Conservation (phyloP, 164 flowering plant genomes). For the Magnolia kwangsiensis region DNA sequence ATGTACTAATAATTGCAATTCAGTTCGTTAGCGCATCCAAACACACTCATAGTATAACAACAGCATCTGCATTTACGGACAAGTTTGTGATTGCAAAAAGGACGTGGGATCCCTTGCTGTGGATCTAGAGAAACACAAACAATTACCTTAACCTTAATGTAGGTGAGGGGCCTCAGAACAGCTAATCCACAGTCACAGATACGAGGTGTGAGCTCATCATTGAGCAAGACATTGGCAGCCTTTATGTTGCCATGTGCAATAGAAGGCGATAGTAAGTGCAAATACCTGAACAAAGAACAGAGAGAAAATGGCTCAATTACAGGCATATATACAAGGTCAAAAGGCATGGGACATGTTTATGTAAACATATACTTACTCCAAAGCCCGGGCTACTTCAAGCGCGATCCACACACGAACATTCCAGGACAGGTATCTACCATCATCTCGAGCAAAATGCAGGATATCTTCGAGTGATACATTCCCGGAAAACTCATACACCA, state of each 20-base stretch:
- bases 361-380: slow-evolving; percentile 50
- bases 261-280: slow-evolving; percentile 69
- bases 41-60: no score
- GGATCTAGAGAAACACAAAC: neutral
- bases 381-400: slow-evolving; percentile 60
- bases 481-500: slow-evolving; percentile 66
- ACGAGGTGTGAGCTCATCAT: slow-evolving; percentile 63
- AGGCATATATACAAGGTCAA: neutral
- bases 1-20: no score
- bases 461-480: slow-evolving; percentile 60
- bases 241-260: slow-evolving; percentile 67
- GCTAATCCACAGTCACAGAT: slow-evolving; percentile 69
- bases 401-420: slow-evolving; percentile 61
- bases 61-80: no score
- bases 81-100: no score
- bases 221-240: slow-evolving; percentile 76
- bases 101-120: no score
- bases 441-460: slow-evolving; percentile 37
- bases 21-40: no score
- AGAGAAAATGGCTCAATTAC: neutral
- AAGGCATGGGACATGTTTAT: neutral
- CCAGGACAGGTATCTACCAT: slow-evolving; percentile 52
- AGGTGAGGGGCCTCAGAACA: slow-evolving; percentile 64
- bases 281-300: slow-evolving; percentile 37
- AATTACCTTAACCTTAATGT: slow-evolving; percentile 64